phyloP scores from a whole-genome alignment of 2,329 filamentous ascomycete species.

The Pseudopithomyces chartarum region DNA sequence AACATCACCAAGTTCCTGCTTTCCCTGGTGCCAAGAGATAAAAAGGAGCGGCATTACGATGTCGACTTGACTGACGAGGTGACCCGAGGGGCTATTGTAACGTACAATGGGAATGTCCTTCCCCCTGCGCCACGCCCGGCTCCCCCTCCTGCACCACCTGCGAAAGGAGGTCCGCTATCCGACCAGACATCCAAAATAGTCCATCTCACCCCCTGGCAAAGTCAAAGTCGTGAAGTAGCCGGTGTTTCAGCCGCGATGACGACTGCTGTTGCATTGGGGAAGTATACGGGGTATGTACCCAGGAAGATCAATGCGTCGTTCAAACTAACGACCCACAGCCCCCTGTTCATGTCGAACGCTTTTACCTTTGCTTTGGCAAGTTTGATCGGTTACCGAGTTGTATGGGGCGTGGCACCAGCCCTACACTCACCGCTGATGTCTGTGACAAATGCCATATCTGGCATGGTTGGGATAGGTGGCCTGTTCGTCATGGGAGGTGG shows the following conservation, averaged over 20 bases:
- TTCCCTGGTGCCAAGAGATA: conserved; percentile 78
- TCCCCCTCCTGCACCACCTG: conserved; percentile 60
- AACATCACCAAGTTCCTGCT: conserved; percentile 89
- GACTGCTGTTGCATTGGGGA: conserved; percentile 74
- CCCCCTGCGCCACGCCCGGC: conserved; percentile 74
- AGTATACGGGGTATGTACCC: conserved; percentile 64
- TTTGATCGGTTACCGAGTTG: conserved; percentile 83
- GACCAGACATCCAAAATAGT: conserved; percentile 60
- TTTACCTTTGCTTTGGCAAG: conserved; percentile 85
- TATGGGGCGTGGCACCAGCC: conserved; percentile 84
- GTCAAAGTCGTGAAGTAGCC: conserved; percentile 75
- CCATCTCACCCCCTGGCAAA: conserved; percentile 81
- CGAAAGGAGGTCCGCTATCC: conserved; percentile 46
- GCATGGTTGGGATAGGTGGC: conserved; percentile 85
- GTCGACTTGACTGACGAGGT: conserved; percentile 84
- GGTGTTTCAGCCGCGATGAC: conserved; percentile 79
- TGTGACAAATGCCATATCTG: conserved; percentile 90
- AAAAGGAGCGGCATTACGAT: conserved; percentile 78
- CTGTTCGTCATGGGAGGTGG: conserved; percentile 89
- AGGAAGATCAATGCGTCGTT: background rate
- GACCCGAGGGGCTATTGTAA: conserved; percentile 82
- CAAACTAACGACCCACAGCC: conserved; percentile 39
- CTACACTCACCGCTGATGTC: conserved; percentile 91
- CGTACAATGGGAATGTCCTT: conserved; percentile 74
- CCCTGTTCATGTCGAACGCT: conserved; percentile 84